These are phyloP conservation scores for Aspergillus versicolor DNA, from an alignment of 2,329 filamentous ascomycete species.

Conservation along the genomic window DNA sequence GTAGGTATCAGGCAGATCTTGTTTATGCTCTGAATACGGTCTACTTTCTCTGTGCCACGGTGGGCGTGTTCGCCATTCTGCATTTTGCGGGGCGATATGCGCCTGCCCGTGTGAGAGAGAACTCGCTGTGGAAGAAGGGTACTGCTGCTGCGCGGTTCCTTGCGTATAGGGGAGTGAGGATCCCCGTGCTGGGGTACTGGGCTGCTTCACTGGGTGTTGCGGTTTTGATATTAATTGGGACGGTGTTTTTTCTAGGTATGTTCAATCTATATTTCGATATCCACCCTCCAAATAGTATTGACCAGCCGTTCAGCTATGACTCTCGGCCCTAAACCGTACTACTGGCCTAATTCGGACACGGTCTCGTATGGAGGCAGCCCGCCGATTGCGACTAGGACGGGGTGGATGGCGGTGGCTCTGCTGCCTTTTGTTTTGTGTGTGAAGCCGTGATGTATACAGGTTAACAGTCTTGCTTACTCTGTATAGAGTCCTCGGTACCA, in stretches of 20 bases:
- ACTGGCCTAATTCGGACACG: slow-evolving; percentile 50
- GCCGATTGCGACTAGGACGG: slow-evolving; percentile 53
- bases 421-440: slow-evolving; percentile 52
- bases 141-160: slow-evolving; percentile 42
- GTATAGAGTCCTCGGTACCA: slow-evolving; percentile 49
- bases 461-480: no score
- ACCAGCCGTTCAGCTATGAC: slow-evolving; percentile 38
- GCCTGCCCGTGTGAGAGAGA: slow-evolving; percentile 27
- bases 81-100: slow-evolving; percentile 34
- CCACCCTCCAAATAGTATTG: not conserved
- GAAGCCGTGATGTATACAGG: not conserved
- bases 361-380: slow-evolving; percentile 51
- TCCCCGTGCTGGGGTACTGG: slow-evolving; percentile 39
- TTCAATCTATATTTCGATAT: not conserved
- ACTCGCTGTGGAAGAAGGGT: slow-evolving; percentile 30
- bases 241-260: slow-evolving; percentile 49
- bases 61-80: slow-evolving; percentile 49
- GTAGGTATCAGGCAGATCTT: slow-evolving; percentile 56
- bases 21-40: slow-evolving; percentile 54
- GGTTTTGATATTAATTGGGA: slow-evolving; percentile 41
- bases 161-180: slow-evolving; percentile 42
- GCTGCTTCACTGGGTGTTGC: slow-evolving; percentile 48
- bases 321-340: slow-evolving; percentile 54
- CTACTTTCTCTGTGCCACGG: slow-evolving; percentile 53
- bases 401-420: slow-evolving; percentile 54